phyloP scores from a whole-genome alignment of 805 yeast species.

The Zygotorulaspora danielsina region DNA sequence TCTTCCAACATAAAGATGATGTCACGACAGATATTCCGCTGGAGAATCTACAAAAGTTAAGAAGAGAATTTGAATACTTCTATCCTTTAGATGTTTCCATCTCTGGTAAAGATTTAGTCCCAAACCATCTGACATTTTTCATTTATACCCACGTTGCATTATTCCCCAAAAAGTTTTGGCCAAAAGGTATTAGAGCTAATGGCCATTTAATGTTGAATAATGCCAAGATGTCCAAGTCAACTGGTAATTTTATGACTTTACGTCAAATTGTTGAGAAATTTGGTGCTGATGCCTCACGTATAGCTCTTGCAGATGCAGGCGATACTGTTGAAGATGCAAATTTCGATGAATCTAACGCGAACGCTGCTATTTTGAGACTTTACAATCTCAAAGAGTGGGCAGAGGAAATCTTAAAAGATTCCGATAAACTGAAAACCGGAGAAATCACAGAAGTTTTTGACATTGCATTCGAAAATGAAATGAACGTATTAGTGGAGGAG shows the following conservation, averaged over 20 bases:
- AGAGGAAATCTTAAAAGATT: slow-evolving; percentile 61
- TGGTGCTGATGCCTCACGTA: slow-evolving; percentile 97
- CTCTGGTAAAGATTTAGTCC: slow-evolving; percentile 95
- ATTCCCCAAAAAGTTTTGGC: slow-evolving; percentile 91
- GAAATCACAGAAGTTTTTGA: slow-evolving; percentile 67
- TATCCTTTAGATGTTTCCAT: slow-evolving; percentile 90
- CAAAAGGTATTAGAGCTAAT: slow-evolving; percentile 86
- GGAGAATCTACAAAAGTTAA: slow-evolving; percentile 62
- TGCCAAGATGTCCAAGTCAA: slow-evolving; percentile 96
- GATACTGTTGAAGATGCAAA: slow-evolving; percentile 97
- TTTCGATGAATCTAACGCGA: slow-evolving; percentile 93
- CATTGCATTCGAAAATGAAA: slow-evolving; percentile 85
- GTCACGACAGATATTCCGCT: slow-evolving; percentile 54
- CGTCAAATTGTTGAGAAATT: slow-evolving; percentile 78
- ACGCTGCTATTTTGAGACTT: slow-evolving; percentile 93
- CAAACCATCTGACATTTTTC: slow-evolving; percentile 95
- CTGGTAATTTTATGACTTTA: slow-evolving; percentile 94
- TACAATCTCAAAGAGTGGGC: slow-evolving; percentile 93
- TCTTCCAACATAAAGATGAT: slow-evolving; percentile 68
- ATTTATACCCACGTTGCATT: slow-evolving; percentile 89
- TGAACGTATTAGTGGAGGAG: slow-evolving; percentile 74
- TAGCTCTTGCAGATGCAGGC: slow-evolving; percentile 98
- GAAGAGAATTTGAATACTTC: slow-evolving; percentile 95
- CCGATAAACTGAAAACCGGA: slow-evolving; percentile 52
- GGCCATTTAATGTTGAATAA: slow-evolving; percentile 95